Base-by-base conservation (phyloP, 2,329 filamentous ascomycete species). In the Aspergillus alliaceus region DNA sequence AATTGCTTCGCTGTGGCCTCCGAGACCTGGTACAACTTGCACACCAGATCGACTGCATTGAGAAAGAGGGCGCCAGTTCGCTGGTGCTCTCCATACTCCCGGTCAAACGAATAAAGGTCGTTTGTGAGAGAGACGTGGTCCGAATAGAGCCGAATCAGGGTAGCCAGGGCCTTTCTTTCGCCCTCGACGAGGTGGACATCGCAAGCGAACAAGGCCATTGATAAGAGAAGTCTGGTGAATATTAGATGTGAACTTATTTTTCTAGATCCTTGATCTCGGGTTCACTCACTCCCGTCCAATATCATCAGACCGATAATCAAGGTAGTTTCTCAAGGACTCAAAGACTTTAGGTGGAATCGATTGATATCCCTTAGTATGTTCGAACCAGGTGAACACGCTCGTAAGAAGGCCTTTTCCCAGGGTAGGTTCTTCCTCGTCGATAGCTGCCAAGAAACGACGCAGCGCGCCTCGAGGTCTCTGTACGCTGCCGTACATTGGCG, bases 321-420 rank as follows among this genome's bases (percentile, higher is more conserved):
- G 34, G n/a, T 35, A 35, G 2, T 18, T 35, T 8, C 6, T 35
- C 15, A 35, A 8, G 2, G 34, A 35, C 15, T 35, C 34, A 35
- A 35, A 35, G 15, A 35, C 0, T 1, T 14, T 8, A 6, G 6
- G 14, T 0, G 34, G 0, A 0, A 35, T 35, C 0, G 34, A 35
- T 0, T 7, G 15, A 18, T 35, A 35, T 6, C 34, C 34, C 15
- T 35, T 35, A 0, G 34, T 35, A 35, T 35, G 34, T n/a, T 0
- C n/a, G 15, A 35, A n/a, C 34, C 34, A 35, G 6, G 34, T 4
- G 0, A 1, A 1, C 9, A 35, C 5, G 6, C 34, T 35, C 3
- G 34, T n/a, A n/a, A 35, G 15, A 3, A 35, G 34, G 2, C 34
- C n/a, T 3, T 9, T 35, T n/a, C 34, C 34, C 0, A 35, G 15